Evolutionary conservation across 164 flowering plant species (phyloP), one percentile per base, ranked within the genome.

Genomic region (Platanus orientalis): DNA sequence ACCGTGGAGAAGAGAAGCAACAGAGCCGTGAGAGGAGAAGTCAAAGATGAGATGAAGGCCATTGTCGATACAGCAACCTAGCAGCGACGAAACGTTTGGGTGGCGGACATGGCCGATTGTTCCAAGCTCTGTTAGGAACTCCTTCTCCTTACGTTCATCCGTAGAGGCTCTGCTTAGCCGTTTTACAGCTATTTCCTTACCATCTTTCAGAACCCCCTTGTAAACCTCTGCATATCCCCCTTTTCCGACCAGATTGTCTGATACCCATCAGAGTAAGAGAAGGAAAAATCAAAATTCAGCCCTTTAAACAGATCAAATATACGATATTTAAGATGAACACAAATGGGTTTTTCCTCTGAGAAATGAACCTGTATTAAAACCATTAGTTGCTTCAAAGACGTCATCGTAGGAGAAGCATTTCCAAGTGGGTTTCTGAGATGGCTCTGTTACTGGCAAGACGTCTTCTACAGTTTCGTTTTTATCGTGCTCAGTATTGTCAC

Each of bases 181-280:
- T 63, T 94, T 94, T 28, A 94, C 95, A 0, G 97, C 98, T 61
- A 91, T 80, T 56, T 78, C 78, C n/a, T 80, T 83, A 2, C 97
- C 96, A 67, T 78, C 70, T 60, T 61, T 65, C 49, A 87, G 59
- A 13, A 76, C 70, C 57, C 98, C 98, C 67, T 62, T 93, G 75
- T 90, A 93, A 2, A 93, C 97, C 83, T 90, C 96, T 62, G 97
- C 96, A 78, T 81, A 87, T 49, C 98, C 97, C 66, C 97, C 97
- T 81, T 73, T 85, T 12, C 98, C 98, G 11, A 90, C 95, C 76
- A 93, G 48, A 61, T 86, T 93, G 27, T 85, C 98, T 92, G 80
- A 36, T 29, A 60, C 29, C 62, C 63, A 58, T 44, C n/a, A 57
- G 62, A 50, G 7, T 61, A 1, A 68, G 6, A 42, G 32, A 7